Evolutionary conservation across 192 early-diverging fungal genomes (phyloP), one percentile per base, ranked within the genome.

Genomic region (Coemansia sp.): DNA sequence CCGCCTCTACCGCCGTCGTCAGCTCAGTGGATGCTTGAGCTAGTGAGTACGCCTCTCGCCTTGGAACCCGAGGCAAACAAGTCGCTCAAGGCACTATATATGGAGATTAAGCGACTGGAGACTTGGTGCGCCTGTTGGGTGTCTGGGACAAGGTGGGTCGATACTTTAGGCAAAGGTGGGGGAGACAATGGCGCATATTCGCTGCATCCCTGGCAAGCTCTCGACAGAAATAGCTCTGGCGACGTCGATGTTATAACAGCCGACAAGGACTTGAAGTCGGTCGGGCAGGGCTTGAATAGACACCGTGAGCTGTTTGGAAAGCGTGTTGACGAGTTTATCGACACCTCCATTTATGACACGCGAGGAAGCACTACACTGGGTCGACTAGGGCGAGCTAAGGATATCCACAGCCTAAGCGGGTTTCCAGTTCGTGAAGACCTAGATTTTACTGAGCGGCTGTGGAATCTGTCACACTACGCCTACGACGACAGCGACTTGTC

Each of bases 361-460:
- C 67, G 67, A 7, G 72, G 77, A 2, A 74, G 65, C 60, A 67
- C 68, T 7, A 20, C 65, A 15, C 27, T 55, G 2, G 60, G 67
- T 5, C 67, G 60, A 12, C 31, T 52, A 1, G 78, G 67, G 0
- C 69, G 57, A 16, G 60, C 55, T 2, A 43, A 31, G 18, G 57
- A 65, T 24, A 57, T 51, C 34, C 43, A 69, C 41, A 43, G 52
- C n/a, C 59, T 66, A 24, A 63, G 63, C 5, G 70, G 64, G 12
- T 70, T 82, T 33, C 70, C 80, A 1, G 51, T 42, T 44, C 81
- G 81, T 27, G 63, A 65, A 12, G 82, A 74, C 40, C 57, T 80
- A 41, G 82, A 85, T 22, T 85, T 85, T 70, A 75, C 72, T 31
- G 82, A 85, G 66, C 78, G 75, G 22, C 62, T 85, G 38, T 85